Evolutionary conservation across 306 rosid species (phyloP), one percentile per base, ranked within the genome.

Genomic region (Prosopis cineraria): DNA sequence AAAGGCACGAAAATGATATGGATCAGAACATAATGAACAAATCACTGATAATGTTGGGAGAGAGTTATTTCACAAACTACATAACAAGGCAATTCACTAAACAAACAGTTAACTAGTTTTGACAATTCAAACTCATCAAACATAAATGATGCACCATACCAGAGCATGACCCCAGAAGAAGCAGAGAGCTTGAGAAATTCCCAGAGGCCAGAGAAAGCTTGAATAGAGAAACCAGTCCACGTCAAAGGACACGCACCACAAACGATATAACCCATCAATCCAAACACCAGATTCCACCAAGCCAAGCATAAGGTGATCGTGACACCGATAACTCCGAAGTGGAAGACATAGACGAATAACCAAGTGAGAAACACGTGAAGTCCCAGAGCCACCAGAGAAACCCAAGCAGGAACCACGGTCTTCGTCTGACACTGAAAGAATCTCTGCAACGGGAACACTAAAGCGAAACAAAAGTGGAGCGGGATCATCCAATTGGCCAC

Each of bases 401-500:
- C 86, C 74, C 79, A 85, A 6, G 89, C 87, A 25, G 84, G 81
- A 3, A 83, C 78, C 0, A 4, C 12, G 40, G 73, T 80, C 71
- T 85, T 85, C 1, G 81, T 76, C 52, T 88, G 91, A 59, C 81
- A 70, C 69, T 85, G 91, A 52, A 88, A 77, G 47, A 85, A 88
- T 68, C 83, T 68, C 71, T 88, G 91, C 77, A 85, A 29, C 16
- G 87, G 89, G 68, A 88, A 88, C 79, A 80, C 74, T 29, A 88
- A 88, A 0, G 83, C 89, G 33, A 85, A 83, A 77, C 89, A 83
- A 52, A 88, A 75, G 72, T 85, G 91, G 33, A 88, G 68, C 0
- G 88, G 91, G n/a, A 85, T 80, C 41, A 88, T 71, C 86, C 86
- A 83, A 16, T 68, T 3, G 7, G 91, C 87, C 67, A 85, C 91